Evolutionary conservation across 441 rosid genomes (phyloP).

Genomic region (Syzygium malaccense): DNA sequence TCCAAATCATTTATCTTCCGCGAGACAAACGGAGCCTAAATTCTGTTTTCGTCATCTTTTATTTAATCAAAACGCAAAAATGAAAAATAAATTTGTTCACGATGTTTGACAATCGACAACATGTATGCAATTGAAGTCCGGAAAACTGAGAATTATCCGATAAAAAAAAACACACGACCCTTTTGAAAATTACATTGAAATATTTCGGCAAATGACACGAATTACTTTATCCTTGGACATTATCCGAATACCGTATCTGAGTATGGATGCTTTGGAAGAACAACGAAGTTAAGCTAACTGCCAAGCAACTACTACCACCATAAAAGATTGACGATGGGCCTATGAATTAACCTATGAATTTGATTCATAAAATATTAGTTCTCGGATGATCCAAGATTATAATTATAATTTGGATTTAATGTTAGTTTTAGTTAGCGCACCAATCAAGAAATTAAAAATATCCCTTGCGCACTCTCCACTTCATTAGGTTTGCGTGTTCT

Average conservation of each 20-base stretch:
- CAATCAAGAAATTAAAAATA: background rate
- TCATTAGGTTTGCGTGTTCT: background rate
- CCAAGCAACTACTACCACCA: background rate
- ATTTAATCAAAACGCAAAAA: background rate
- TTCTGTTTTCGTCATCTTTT: background rate
- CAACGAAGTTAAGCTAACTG: background rate
- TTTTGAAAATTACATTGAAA: background rate
- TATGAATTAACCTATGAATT: too few relatives aligned
- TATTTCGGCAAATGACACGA: background rate
- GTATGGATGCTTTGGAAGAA: background rate
- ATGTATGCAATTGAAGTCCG: background rate
- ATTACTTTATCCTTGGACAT: background rate
- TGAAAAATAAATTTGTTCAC: background rate
- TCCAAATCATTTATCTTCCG: too few relatives aligned
- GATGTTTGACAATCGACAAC: background rate
- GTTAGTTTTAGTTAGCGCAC: background rate
- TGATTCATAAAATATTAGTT: background rate
- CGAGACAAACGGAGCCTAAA: background rate
- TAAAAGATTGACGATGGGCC: background rate
- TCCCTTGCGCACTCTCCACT: background rate
- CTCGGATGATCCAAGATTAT: background rate
- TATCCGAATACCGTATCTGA: background rate
- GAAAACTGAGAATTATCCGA: background rate
- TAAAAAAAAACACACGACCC: background rate
- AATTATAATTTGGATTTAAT: background rate